Evolutionary conservation across 768 basidiomycete species (phyloP).

Genomic region (Coprinellus aureogranulatus): DNA sequence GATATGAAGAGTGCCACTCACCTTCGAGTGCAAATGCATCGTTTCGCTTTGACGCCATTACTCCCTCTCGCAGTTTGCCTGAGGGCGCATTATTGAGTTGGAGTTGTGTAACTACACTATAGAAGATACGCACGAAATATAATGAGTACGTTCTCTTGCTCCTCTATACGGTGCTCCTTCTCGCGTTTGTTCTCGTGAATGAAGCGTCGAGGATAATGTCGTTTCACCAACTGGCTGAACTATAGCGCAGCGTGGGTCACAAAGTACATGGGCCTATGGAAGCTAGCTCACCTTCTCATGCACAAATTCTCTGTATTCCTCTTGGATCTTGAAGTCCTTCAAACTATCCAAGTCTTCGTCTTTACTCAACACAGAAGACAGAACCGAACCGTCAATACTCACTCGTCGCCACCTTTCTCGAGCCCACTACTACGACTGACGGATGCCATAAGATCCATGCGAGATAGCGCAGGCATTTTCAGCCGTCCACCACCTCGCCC

Average conservation of each 20-base stretch:
- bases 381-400: slow-evolving; percentile 28
- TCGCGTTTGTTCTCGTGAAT: slow-evolving; percentile 29
- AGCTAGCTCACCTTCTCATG: slow-evolving; percentile 64
- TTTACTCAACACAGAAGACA: neutral
- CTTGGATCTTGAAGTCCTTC: slow-evolving; percentile 56
- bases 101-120: neutral
- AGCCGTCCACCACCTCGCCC: slow-evolving; percentile 14
- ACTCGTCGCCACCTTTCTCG: slow-evolving; percentile 75
- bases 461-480: slow-evolving; percentile 6
- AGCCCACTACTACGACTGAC: slow-evolving; percentile 77
- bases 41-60: slow-evolving; percentile 55
- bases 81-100: neutral
- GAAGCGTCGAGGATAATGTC: slow-evolving; percentile 24
- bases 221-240: slow-evolving; percentile 49
- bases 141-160: slow-evolving; percentile 68
- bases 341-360: slow-evolving; percentile 43
- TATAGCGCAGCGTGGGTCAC: slow-evolving; percentile 20
- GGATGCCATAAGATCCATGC: slow-evolving; percentile 66
- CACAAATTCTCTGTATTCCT: slow-evolving; percentile 66
- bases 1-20: too few species aligned
- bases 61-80: slow-evolving; percentile 79
- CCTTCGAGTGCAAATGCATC: slow-evolving; percentile 72
- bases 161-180: slow-evolving; percentile 44
- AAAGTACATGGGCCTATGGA: neutral
- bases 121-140: slow-evolving; percentile 57